These are phyloP conservation scores for Suillus subaureus DNA, from an alignment of 768 basidiomycete genomes.

Conservation along the genomic window DNA sequence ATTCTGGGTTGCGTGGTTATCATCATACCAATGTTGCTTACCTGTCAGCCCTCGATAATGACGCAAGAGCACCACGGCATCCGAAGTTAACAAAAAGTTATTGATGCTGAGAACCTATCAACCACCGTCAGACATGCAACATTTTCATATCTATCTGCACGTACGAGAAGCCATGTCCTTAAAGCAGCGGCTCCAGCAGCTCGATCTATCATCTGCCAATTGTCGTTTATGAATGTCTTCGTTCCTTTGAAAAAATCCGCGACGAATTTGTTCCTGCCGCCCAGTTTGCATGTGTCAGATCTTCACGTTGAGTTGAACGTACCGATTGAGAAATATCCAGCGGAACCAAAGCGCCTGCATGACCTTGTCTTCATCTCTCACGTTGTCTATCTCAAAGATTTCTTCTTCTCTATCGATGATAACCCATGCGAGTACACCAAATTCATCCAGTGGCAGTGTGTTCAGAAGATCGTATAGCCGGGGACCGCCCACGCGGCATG, in stretches of 20 bases:
- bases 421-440: conserved; percentile 69
- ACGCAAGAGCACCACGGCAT: conserved; percentile 52
- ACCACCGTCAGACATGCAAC: neutral
- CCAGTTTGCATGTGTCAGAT: conserved; percentile 3
- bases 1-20: neutral
- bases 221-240: conserved; percentile 55
- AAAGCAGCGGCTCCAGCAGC: conserved; percentile 72
- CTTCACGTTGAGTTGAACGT: conserved; percentile 10
- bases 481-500: conserved; percentile 68
- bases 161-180: conserved; percentile 61
- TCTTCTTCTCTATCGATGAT: conserved; percentile 77
- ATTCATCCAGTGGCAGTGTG: conserved; percentile 58
- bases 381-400: conserved; percentile 69
- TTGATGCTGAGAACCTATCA: conserved; percentile 56
- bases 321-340: conserved; percentile 72
- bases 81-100: conserved; percentile 50
- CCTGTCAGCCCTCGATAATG: conserved; percentile 58
- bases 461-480: conserved; percentile 66
- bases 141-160: conserved; percentile 18
- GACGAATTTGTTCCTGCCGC: conserved; percentile 54
- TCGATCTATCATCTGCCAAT: conserved; percentile 66
- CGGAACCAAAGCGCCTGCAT: conserved; percentile 78
- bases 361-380: conserved; percentile 76
- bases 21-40: conserved; percentile 45
- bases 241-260: conserved; percentile 55